Conservation (phyloP, 2,329 filamentous ascomycete genomes). For the Malbranchea cinnamomea region DNA sequence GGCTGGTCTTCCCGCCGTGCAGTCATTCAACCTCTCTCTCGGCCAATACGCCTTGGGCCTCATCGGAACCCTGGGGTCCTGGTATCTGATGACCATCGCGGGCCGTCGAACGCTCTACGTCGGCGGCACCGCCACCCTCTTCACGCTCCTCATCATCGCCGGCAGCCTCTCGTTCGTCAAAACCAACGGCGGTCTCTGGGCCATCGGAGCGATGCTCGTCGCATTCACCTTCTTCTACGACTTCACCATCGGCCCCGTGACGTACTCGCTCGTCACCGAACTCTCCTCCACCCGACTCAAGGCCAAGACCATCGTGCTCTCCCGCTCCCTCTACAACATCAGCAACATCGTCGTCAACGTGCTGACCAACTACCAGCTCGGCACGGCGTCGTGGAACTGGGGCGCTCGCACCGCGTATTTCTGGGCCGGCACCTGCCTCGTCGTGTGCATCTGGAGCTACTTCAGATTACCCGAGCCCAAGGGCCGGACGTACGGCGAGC, state of each 20-base stretch:
- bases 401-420: slow-evolving; percentile 26
- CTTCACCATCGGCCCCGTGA: slow-evolving; percentile 39
- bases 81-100: slow-evolving; percentile 26
- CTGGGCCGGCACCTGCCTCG: slow-evolving; percentile 23
- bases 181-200: slow-evolving; percentile 17
- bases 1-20: slow-evolving; percentile 20
- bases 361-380: slow-evolving; percentile 12
- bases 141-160: slow-evolving; percentile 16
- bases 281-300: slow-evolving; percentile 40
- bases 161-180: slow-evolving; percentile 13
- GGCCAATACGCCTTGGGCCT: slow-evolving; percentile 48
- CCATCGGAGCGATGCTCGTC: slow-evolving; percentile 34
- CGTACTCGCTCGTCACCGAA: slow-evolving; percentile 39
- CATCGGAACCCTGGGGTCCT: slow-evolving; percentile 36
- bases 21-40: slow-evolving; percentile 24
- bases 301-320: slow-evolving; percentile 40
- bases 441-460: slow-evolving; percentile 27
- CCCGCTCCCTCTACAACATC: slow-evolving; percentile 36
- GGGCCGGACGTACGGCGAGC: slow-evolving; percentile 26
- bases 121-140: slow-evolving; percentile 13
- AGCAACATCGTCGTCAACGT: slow-evolving; percentile 31
- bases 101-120: slow-evolving; percentile 29
- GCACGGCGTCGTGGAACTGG: slow-evolving; percentile 22
- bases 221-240: slow-evolving; percentile 41
- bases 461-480: slow-evolving; percentile 32